Percentiles rank a stretch among this genome's conserved stretches.
phyloP scores from a whole-genome alignment of 192 early-diverging fungal species.

The Phlyctochytrium planicorne region DNA sequence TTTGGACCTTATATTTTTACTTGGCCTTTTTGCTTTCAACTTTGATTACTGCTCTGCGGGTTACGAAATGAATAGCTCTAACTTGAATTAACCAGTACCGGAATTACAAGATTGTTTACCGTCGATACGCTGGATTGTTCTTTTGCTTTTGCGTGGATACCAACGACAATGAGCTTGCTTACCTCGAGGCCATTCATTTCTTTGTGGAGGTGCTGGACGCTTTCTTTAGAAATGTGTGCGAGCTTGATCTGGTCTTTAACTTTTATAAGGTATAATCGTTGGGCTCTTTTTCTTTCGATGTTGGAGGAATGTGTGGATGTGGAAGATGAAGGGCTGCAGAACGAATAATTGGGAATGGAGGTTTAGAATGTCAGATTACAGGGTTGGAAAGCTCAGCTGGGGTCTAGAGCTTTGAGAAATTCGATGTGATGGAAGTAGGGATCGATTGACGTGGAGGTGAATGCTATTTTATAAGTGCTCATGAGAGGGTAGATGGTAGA shows the following conservation, averaged over 20 bases:
- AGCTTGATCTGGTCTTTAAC: conserved; percentile 97
- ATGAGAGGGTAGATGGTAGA: too few relatives aligned
- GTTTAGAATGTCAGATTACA: conserved; percentile 25
- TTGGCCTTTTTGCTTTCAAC: not conserved
- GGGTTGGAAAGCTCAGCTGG: too few relatives aligned
- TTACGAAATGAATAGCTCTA: not conserved
- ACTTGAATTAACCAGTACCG: conserved; percentile 86
- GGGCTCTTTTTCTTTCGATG: not conserved
- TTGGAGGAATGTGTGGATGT: not conserved
- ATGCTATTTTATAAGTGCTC: too few relatives aligned
- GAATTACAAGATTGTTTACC: conserved; percentile 97
- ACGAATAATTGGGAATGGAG: not conserved
- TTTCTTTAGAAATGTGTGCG: conserved; percentile 98
- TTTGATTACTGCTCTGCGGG: not conserved
- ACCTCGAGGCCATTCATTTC: conserved; percentile 96
- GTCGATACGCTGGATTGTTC: conserved; percentile 96
- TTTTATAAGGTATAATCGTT: conserved; percentile 92
- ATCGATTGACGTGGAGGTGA: too few relatives aligned
- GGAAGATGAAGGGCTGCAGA: conserved; percentile 1
- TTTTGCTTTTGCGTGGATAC: conserved; percentile 99
- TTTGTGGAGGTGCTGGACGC: conserved; percentile 98
- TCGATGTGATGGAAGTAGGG: too few relatives aligned
- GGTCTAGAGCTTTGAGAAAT: too few relatives aligned
- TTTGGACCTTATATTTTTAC: conserved; percentile 5
- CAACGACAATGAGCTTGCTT: conserved; percentile 96